phyloP scores from a whole-genome alignment of 495 filamentous ascomycete genomes.

The Podospora anserina region DNA sequence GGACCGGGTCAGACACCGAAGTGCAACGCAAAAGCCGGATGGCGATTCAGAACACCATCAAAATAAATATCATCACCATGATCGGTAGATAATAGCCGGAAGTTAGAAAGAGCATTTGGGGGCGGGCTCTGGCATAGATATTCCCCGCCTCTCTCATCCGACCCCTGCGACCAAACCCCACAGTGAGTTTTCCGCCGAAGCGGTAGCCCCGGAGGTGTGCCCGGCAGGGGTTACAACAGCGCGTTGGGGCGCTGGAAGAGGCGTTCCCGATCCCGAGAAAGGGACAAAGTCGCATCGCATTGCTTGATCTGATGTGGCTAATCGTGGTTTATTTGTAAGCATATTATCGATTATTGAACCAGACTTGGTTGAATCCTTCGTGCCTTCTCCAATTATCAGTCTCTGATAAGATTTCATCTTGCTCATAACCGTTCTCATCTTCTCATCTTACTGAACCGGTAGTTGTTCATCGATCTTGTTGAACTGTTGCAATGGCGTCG shows the following conservation, averaged over 20 bases:
- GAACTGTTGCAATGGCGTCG: constrained; percentile 6
- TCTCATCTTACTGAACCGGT: not conserved
- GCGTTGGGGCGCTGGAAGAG: not conserved
- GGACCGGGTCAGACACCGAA: not conserved
- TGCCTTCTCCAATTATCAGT: not conserved
- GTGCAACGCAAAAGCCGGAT: not conserved
- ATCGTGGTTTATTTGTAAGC: not conserved
- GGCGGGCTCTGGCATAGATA: not conserved
- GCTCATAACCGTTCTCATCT: not conserved
- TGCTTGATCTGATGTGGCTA: not conserved
- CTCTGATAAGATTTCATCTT: not conserved
- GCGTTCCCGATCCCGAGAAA: not conserved
- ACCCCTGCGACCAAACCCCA: not conserved
- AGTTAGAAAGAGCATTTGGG: not conserved
- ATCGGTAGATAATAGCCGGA: not conserved
- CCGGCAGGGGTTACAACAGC: not conserved
- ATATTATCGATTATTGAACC: not conserved
- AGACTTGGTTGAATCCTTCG: not conserved
- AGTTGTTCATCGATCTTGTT: not conserved
- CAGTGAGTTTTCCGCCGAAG: not conserved
- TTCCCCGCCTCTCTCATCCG: not conserved
- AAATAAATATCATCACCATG: not conserved
- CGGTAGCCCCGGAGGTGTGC: not conserved
- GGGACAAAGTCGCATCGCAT: not conserved
- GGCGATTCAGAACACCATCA: not conserved